Evolutionary conservation across 2,329 filamentous ascomycete genomes (phyloP).

Genomic region (Penicillium corylophilum): DNA sequence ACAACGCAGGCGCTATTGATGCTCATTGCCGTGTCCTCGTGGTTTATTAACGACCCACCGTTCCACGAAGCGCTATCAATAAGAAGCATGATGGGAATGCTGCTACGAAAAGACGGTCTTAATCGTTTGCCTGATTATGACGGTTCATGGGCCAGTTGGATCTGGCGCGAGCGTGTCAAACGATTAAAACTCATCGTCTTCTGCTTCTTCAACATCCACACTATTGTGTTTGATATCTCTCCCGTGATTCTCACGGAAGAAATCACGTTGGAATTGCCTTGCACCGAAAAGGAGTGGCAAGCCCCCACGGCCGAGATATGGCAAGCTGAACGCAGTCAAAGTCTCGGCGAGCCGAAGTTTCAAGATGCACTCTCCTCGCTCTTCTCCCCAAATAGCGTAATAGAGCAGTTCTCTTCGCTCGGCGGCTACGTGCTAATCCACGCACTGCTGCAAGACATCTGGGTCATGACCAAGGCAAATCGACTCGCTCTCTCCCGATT

Average conservation of each 20-base stretch:
- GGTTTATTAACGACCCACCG: slow-evolving; percentile 34
- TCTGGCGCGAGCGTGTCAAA: slow-evolving; percentile 31
- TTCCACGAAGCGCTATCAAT: slow-evolving; percentile 31
- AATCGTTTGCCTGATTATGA: slow-evolving; percentile 30
- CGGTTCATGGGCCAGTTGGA: slow-evolving; percentile 35
- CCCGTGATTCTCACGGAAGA: slow-evolving; percentile 34
- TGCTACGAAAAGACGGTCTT: slow-evolving; percentile 29
- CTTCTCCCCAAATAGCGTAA: slow-evolving; percentile 21
- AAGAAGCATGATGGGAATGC: slow-evolving; percentile 31
- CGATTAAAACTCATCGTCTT: slow-evolving; percentile 34
- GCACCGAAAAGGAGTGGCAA: slow-evolving; percentile 35
- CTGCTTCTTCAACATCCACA: slow-evolving; percentile 38
- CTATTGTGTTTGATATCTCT: slow-evolving; percentile 36
- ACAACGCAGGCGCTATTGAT: slow-evolving; percentile 30
- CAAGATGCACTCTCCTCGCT: slow-evolving; percentile 29
- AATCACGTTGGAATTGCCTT: slow-evolving; percentile 31
- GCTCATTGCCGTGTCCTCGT: slow-evolving; percentile 30
- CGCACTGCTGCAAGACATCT: slow-evolving; percentile 35
- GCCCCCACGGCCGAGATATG: slow-evolving; percentile 24
- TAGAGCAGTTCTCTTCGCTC: slow-evolving; percentile 32
- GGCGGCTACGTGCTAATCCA: slow-evolving; percentile 36
- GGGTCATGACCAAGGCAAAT: slow-evolving; percentile 34
- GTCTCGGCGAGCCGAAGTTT: slow-evolving; percentile 26
- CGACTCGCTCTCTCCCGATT: slow-evolving; percentile 25
- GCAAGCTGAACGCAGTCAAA: slow-evolving; percentile 25